A percentile compares a stretch with the other conserved stretches of the same genome.
Conservation (phyloP, 768 basidiomycete genomes). For the Rhizopogon vesiculosus region DNA sequence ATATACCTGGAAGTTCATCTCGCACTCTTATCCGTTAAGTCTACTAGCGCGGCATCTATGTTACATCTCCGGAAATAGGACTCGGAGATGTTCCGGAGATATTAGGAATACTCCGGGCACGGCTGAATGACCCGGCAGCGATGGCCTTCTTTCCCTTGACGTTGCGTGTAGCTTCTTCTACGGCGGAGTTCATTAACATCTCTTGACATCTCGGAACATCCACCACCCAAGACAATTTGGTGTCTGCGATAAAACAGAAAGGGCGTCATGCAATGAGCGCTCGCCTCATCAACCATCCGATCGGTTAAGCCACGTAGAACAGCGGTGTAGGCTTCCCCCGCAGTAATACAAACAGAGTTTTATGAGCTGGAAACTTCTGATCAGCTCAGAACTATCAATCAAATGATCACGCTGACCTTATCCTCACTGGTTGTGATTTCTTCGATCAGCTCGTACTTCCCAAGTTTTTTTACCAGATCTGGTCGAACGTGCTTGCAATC, state of each 20-base stretch:
- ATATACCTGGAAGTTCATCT: too few relatives aligned
- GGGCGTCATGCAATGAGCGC: slow-evolving; percentile 93
- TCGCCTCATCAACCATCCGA: slow-evolving; percentile 99
- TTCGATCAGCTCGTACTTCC: slow-evolving; percentile 91
- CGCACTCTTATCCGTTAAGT: too few relatives aligned
- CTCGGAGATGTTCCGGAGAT: too few relatives aligned
- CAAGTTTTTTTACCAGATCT: slow-evolving; percentile 89
- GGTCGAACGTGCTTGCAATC: slow-evolving; percentile 97
- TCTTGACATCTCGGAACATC: slow-evolving; percentile 68
- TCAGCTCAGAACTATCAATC: slow-evolving; percentile 1
- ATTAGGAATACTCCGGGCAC: too few relatives aligned
- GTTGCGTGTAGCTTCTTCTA: slow-evolving; percentile 81
- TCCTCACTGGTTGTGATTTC: slow-evolving; percentile 99
- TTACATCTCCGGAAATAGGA: too few relatives aligned
- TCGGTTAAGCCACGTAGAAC: slow-evolving; percentile 95
- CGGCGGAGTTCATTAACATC: slow-evolving; percentile 94
- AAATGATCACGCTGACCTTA: slow-evolving; percentile 52
- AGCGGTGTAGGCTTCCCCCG: slow-evolving; percentile 96
- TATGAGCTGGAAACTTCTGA: slow-evolving; percentile 63
- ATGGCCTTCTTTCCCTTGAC: slow-evolving; percentile 94
- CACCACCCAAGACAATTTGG: slow-evolving; percentile 93
- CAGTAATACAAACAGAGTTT: slow-evolving; percentile 99
- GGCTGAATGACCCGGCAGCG: slow-evolving; percentile 87
- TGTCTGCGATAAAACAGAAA: slow-evolving; percentile 95
- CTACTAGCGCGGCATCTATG: too few relatives aligned